These are phyloP conservation scores for Aeschynomene evenia DNA, from an alignment of 306 rosid genomes.

Conservation along the genomic window DNA sequence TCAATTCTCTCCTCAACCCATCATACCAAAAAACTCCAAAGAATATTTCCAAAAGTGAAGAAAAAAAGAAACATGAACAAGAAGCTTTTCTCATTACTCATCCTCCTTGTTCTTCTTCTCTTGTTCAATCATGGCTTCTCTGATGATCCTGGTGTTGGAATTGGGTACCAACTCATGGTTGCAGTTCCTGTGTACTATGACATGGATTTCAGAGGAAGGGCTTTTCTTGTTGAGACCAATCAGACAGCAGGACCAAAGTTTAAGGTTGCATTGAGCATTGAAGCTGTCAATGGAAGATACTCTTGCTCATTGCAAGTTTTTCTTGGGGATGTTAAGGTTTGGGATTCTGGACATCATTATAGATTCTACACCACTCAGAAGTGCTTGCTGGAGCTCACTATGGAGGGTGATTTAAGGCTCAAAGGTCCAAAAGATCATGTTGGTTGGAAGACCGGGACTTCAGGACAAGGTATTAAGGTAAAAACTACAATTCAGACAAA, in stretches of 20 bases:
- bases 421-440: conserved; percentile 62
- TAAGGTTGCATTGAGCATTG: conserved; percentile 65
- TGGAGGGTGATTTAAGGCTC: conserved; percentile 76
- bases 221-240: conserved; percentile 49
- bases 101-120: conserved; percentile 39
- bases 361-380: conserved; percentile 53
- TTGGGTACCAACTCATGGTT: conserved; percentile 49
- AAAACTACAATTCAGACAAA: neutral
- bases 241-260: conserved; percentile 49
- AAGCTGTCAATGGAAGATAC: conserved; percentile 50
- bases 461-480: conserved; percentile 94
- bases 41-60: neutral
- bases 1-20: conserved; percentile 40
- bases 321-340: conserved; percentile 83
- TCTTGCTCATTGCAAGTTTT: conserved; percentile 76
- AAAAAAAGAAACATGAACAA: neutral
- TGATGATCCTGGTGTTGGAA: conserved; percentile 46
- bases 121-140: conserved; percentile 43
- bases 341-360: conserved; percentile 82
- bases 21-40: conserved; percentile 28
- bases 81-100: conserved; percentile 47
- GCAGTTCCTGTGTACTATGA: conserved; percentile 55
- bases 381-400: conserved; percentile 61
- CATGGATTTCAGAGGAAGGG: conserved; percentile 62
- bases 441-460: conserved; percentile 94